A percentile compares a stretch with the other conserved stretches of the same genome.
Evolutionary conservation across 2,329 filamentous ascomycete genomes (phyloP).

Genomic region (Neopestalotiopsis sp.): DNA sequence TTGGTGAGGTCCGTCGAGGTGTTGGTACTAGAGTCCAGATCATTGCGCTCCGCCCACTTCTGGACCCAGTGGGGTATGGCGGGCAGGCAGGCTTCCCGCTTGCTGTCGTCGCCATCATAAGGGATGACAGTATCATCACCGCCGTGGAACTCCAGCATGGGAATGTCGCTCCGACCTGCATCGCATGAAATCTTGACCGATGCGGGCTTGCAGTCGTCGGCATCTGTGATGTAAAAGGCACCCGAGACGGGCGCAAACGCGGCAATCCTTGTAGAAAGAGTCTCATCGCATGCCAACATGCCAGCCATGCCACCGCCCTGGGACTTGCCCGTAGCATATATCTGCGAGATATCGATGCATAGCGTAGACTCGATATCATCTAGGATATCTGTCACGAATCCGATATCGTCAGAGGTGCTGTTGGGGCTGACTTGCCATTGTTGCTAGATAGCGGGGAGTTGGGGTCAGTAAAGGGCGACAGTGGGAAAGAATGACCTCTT

Average conservation of each 20-base stretch:
- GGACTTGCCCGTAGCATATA: constrained; percentile 18
- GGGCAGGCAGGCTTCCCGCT: constrained; percentile 43
- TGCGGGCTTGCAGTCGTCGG: constrained; percentile 32
- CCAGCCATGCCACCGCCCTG: constrained; percentile 17
- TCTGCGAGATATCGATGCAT: constrained; percentile 19
- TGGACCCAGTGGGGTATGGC: constrained; percentile 41
- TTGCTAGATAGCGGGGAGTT: not conserved
- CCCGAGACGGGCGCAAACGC: constrained; percentile 16
- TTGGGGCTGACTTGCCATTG: constrained; percentile 6
- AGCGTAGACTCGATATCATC: constrained; percentile 25
- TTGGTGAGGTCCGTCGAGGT: not conserved
- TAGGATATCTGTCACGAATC: constrained; percentile 16
- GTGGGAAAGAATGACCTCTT: not conserved
- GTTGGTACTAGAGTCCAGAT: not conserved
- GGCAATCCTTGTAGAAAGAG: constrained; percentile 7
- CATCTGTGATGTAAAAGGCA: constrained; percentile 6
- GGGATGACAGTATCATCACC: constrained; percentile 46
- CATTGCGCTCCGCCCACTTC: constrained; percentile 39
- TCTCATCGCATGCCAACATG: constrained; percentile 11
- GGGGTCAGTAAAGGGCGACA: not conserved
- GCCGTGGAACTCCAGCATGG: constrained; percentile 53
- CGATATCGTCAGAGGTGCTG: constrained; percentile 10
- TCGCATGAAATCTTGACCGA: constrained; percentile 38
- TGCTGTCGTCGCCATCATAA: constrained; percentile 45
- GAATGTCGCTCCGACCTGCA: constrained; percentile 38